Evolutionary conservation across 2,329 filamentous ascomycete species (phyloP).

Genomic region (Tolypocladium guangdongense): DNA sequence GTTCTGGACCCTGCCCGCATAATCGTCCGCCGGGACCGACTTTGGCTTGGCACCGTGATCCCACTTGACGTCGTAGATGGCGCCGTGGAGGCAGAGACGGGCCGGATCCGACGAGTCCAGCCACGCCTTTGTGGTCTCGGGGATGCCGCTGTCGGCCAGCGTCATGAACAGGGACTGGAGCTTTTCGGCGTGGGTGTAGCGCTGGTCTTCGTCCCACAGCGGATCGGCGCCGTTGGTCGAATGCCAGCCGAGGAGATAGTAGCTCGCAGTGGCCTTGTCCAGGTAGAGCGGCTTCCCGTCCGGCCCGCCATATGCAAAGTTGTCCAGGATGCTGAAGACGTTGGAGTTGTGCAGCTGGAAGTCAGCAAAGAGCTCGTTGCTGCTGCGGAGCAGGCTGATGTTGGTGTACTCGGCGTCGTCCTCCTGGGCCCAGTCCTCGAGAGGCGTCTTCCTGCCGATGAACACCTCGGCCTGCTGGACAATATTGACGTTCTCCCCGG

Average conservation of each 20-base stretch:
- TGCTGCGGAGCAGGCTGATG: slow-evolving; percentile 7
- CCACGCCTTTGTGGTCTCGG: too few relatives aligned
- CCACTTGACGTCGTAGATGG: too few relatives aligned
- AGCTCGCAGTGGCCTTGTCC: slow-evolving; percentile 17
- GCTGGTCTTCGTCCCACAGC: slow-evolving; percentile 5
- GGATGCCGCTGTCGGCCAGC: slow-evolving; percentile 6
- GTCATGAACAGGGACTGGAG: slow-evolving; percentile 12
- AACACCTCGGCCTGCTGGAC: slow-evolving; percentile 29
- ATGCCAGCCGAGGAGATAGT: slow-evolving; percentile 31
- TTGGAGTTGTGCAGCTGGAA: slow-evolving; percentile 28
- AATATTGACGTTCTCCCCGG: slow-evolving; percentile 11
- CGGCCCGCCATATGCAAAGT: slow-evolving; percentile 23
- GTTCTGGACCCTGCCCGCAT: too few relatives aligned
- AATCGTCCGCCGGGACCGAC: slow-evolving; percentile 20
- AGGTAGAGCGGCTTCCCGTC: slow-evolving; percentile 11
- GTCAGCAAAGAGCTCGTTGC: slow-evolving; percentile 29
- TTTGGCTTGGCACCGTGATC: slow-evolving; percentile 23
- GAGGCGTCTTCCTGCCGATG: slow-evolving; percentile 21
- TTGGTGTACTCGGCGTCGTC: background rate
- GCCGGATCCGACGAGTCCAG: too few relatives aligned
- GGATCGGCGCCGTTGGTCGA: slow-evolving; percentile 11
- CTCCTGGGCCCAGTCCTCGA: slow-evolving; percentile 4
- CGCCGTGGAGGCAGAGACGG: too few relatives aligned
- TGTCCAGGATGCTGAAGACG: slow-evolving; percentile 29
- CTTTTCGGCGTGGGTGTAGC: slow-evolving; percentile 3